These are phyloP conservation scores for Exophiala lecanii-corni DNA, from an alignment of 2,329 filamentous ascomycete species.

Conservation along the genomic window DNA sequence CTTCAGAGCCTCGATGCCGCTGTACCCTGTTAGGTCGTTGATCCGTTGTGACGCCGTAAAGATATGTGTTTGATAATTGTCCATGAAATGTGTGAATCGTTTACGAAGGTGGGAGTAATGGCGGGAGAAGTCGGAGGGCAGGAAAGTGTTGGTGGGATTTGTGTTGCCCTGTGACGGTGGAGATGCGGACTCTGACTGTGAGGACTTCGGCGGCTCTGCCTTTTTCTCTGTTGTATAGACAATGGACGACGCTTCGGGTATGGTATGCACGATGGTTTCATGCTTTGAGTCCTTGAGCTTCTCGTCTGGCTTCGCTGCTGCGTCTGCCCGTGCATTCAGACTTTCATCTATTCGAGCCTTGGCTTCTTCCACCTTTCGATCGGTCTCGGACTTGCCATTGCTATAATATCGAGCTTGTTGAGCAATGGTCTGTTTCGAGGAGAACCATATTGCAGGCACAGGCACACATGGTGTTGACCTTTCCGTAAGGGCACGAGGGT, in stretches of 20 bases:
- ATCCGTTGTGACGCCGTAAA: conserved; percentile 81
- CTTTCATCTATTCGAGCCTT: conserved; percentile 22
- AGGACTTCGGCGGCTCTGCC: not conserved
- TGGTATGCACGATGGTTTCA: conserved; percentile 25
- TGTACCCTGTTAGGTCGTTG: conserved; percentile 93
- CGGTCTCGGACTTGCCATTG: conserved; percentile 20
- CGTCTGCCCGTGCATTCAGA: conserved; percentile 22
- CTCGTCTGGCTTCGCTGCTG: conserved; percentile 10
- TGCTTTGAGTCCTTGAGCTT: conserved; percentile 18
- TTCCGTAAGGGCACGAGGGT: too few relatives aligned
- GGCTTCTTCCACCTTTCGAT: conserved; percentile 22
- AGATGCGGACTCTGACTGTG: conserved; percentile 20
- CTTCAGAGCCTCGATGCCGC: conserved; percentile 82
- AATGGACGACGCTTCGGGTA: conserved; percentile 25
- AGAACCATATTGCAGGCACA: too few relatives aligned
- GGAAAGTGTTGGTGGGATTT: conserved; percentile 27
- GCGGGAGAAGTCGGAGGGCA: conserved; percentile 51
- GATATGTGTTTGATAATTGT: conserved; percentile 78
- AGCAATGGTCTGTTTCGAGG: not conserved
- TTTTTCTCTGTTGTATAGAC: conserved; percentile 14
- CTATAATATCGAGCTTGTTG: conserved; percentile 25
- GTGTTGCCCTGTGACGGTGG: conserved; percentile 1
- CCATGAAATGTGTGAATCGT: conserved; percentile 71
- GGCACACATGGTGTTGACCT: too few relatives aligned
- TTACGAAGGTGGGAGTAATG: conserved; percentile 54